These are phyloP conservation scores for Millerago galiae DNA, from an alignment of 805 yeast species.

Conservation along the genomic window DNA sequence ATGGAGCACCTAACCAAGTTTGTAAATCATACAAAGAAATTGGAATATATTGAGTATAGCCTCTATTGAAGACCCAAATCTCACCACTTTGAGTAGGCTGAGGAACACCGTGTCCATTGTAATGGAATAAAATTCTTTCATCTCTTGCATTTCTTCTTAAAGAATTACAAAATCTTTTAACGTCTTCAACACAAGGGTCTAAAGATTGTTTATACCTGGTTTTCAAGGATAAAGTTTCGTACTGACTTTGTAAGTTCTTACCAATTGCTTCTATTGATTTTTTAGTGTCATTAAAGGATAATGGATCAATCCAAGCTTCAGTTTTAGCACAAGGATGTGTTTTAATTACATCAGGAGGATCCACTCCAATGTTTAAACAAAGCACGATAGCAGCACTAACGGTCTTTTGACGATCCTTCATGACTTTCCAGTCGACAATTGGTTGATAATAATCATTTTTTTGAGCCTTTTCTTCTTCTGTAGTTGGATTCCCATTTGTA, in stretches of 20 bases:
- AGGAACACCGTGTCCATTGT: slow-evolving; percentile 98
- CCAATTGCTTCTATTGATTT: slow-evolving; percentile 91
- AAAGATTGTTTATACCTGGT: slow-evolving; percentile 86
- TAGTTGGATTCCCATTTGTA: slow-evolving; percentile 77
- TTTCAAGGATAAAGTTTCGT: slow-evolving; percentile 80
- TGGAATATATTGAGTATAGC: slow-evolving; percentile 96
- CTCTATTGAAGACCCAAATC: slow-evolving; percentile 96
- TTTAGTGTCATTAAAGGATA: slow-evolving; percentile 72
- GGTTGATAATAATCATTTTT: slow-evolving; percentile 56
- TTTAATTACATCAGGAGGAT: slow-evolving; percentile 92
- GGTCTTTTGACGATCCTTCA: slow-evolving; percentile 87
- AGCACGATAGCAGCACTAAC: slow-evolving; percentile 88
- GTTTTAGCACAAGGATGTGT: slow-evolving; percentile 88
- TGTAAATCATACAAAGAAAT: slow-evolving; percentile 92
- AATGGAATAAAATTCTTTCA: slow-evolving; percentile 88
- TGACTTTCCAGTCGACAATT: slow-evolving; percentile 83
- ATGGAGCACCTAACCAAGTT: slow-evolving; percentile 97
- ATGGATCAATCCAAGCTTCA: slow-evolving; percentile 93
- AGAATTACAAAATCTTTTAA: slow-evolving; percentile 84
- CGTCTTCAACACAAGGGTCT: slow-evolving; percentile 95
- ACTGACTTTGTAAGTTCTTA: slow-evolving; percentile 78
- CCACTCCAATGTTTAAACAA: slow-evolving; percentile 90
- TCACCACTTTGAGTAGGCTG: slow-evolving; percentile 95
- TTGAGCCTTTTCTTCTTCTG: slow-evolving; percentile 42
- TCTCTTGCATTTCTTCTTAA: slow-evolving; percentile 87